Conservation (phyloP, 768 basidiomycete species). For the Suillus placidus region DNA sequence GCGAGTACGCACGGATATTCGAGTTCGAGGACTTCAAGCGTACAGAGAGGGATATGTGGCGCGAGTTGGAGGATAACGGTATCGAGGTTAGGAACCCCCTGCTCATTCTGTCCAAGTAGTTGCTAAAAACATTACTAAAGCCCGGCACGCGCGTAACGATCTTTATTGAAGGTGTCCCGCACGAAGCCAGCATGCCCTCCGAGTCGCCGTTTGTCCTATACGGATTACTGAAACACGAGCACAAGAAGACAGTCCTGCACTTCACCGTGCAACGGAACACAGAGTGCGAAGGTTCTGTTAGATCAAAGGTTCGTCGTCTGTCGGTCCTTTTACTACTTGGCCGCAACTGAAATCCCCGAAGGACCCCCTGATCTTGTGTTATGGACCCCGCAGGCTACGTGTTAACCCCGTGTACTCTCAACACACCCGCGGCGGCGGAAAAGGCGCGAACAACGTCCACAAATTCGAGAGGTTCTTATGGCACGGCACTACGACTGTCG, state of each 20-base stretch:
- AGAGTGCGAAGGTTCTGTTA: constrained; percentile 85
- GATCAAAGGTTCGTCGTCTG: constrained; percentile 71
- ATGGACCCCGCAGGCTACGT: constrained; percentile 83
- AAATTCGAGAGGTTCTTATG: constrained; percentile 92
- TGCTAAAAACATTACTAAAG: constrained; percentile 41
- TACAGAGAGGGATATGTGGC: constrained; percentile 72
- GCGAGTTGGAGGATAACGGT: constrained; percentile 66
- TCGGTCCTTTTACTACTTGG: neutral
- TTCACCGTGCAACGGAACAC: constrained; percentile 95
- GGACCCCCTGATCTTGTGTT: constrained; percentile 88
- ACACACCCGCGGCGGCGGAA: constrained; percentile 86
- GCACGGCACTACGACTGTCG: constrained; percentile 79
- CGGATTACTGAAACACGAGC: constrained; percentile 90
- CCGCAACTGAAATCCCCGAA: constrained; percentile 28
- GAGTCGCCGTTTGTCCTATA: constrained; percentile 66
- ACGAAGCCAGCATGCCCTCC: constrained; percentile 45
- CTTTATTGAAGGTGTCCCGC: constrained; percentile 74
- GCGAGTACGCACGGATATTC: constrained; percentile 94
- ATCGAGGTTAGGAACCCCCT: constrained; percentile 59
- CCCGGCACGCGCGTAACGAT: constrained; percentile 82
- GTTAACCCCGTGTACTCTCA: constrained; percentile 93
- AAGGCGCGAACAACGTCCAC: constrained; percentile 95
- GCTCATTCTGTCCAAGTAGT: neutral
- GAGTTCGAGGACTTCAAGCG: constrained; percentile 94
- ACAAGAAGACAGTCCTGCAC: constrained; percentile 91